phyloP scores from a whole-genome alignment of 2,329 filamentous ascomycete species.

The Paecilomyces formosus region DNA sequence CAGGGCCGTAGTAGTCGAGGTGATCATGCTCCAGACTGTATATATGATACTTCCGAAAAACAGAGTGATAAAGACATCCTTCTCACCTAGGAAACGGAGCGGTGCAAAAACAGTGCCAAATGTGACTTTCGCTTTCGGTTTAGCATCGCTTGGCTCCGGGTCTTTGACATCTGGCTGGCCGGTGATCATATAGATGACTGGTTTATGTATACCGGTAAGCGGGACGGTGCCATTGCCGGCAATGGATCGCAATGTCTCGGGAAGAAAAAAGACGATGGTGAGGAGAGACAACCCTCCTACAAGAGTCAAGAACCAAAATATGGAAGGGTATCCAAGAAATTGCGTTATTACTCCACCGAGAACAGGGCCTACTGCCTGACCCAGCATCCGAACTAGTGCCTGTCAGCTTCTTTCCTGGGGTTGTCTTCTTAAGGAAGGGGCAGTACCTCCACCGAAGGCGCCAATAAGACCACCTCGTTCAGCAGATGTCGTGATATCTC shows the following conservation, averaged over 20 bases:
- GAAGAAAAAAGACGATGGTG: conserved; percentile 33
- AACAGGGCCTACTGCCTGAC: conserved; percentile 40
- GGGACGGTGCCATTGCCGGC: conserved; percentile 33
- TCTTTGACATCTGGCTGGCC: conserved; percentile 13
- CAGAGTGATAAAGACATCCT: conserved; percentile 39
- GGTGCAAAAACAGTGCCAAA: conserved; percentile 30
- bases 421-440: conserved; percentile 8
- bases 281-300: conserved; percentile 27
- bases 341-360: conserved; percentile 32
- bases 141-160: conserved; percentile 4
- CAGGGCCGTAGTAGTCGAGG: conserved; percentile 34
- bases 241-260: conserved; percentile 33
- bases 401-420: neutral
- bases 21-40: conserved; percentile 44
- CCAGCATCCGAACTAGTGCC: conserved; percentile 31
- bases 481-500: conserved; percentile 29
- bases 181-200: conserved; percentile 26
- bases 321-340: conserved; percentile 30
- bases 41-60: conserved; percentile 40
- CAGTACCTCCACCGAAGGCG: conserved; percentile 27
- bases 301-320: conserved; percentile 37
- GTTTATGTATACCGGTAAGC: conserved; percentile 33
- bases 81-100: conserved; percentile 36
- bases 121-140: conserved; percentile 19
- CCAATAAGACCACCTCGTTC: conserved; percentile 35